Base-by-base conservation (phyloP, 1,139 yeast species). In the Scheffersomyces cryptocercus region DNA sequence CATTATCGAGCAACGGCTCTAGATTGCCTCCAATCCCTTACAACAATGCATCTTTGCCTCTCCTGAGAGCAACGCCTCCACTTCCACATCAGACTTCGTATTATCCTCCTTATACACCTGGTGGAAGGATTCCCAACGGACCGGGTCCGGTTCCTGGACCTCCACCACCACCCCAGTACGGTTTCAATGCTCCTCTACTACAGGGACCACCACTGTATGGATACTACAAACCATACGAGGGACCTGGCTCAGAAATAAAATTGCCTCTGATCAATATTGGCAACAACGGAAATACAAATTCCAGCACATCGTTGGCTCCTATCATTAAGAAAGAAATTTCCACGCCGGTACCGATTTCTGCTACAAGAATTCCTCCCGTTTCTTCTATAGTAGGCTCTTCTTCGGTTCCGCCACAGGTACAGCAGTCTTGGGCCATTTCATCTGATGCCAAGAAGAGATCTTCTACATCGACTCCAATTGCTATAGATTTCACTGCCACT, bases 111-210 rank as follows among this genome's bases (percentile, higher is more conserved):
- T 70, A 68, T 45, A 56, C 58, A 30, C 68, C 70, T 3, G 58
- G 58, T 3, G 73, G 72, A 4, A 57, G 75, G 35, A 54, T 70
- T n/a, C 77, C 77, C 12, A 71, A 72, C 51, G 77, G 77, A 0
- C 77, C 78, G 0, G 77, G 76, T 1, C 77, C 77, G 1, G 59
- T 70, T 10, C 77, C 77, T 0, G 77, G 77, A 0, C 78, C 77
- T 3, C 74, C 74, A 1, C 73, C 74, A 31, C 64, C 64, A 6
- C 34, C 34, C 24, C 38, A 29, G 26, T 31, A 31, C 24, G 35
- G 35, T 2, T 31, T 31, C 20, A 14, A 15, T 20, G 20, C 20
- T n/a, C 35, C 35, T 20, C 35, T 14, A 13, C 15, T 24, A 15
- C 35, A 31, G 20, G 24, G 24, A 13, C 10, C 16, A 14, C 7